phyloP scores from a whole-genome alignment of 257 asterid genomes.

The Solanum chiquidenum region DNA sequence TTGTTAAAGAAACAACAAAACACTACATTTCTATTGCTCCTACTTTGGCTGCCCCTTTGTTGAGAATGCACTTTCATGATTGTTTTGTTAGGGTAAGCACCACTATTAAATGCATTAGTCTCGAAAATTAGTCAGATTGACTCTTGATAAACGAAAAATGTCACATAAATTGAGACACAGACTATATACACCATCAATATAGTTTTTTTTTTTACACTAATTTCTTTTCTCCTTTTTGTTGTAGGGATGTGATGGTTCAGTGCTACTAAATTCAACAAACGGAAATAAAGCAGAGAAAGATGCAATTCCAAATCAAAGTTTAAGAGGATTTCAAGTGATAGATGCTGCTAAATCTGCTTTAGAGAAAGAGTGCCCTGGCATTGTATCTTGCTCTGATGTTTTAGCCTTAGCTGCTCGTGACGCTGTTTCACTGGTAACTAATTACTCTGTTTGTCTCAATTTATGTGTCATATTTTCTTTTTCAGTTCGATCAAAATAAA shows the following conservation, averaged over 20 bases:
- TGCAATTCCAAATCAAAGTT: conserved; percentile 38
- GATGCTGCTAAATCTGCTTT: conserved; percentile 55
- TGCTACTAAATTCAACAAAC: conserved; percentile 34
- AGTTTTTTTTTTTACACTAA: no score
- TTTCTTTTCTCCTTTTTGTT: no score
- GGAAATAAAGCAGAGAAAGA: conserved; percentile 47
- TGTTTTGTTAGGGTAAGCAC: neutral
- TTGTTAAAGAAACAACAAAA: conserved; percentile 7
- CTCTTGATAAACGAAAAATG: no score
- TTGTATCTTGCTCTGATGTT: conserved; percentile 70
- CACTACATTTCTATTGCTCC: conserved; percentile 14
- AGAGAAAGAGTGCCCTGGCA: conserved; percentile 36
- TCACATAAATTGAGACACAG: no score
- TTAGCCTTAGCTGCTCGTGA: conserved; percentile 55
- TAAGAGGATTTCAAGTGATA: conserved; percentile 50
- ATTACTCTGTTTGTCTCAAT: neutral
- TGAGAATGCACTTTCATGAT: neutral
- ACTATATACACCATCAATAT: no score
- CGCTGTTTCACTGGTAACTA: conserved; percentile 31
- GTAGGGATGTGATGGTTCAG: conserved; percentile 70
- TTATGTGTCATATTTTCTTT: neutral
- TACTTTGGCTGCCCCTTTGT: neutral
- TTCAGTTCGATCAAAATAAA: no score
- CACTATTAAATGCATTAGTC: no score
- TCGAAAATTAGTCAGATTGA: no score